These are phyloP conservation scores for Hymenochaete sp. DNA, from an alignment of 1,284 basidiomycete genomes.

Conservation along the genomic window DNA sequence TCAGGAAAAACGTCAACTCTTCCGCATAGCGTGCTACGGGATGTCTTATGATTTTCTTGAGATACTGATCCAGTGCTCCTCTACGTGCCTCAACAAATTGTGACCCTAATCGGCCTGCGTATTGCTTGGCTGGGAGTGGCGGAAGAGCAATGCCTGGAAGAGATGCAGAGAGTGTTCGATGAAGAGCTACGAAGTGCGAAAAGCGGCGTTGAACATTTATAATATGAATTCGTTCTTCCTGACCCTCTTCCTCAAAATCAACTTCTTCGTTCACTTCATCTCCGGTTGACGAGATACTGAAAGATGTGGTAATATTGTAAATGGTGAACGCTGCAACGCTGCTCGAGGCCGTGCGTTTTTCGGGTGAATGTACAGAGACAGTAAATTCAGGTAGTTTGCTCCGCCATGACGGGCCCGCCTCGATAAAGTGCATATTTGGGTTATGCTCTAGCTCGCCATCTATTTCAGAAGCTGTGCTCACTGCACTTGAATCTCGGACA, in stretches of 20 bases:
- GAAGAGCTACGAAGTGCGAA: slow-evolving; percentile 75
- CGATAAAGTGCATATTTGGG: slow-evolving; percentile 63
- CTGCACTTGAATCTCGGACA: slow-evolving; percentile 4
- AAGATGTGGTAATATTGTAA: slow-evolving; percentile 71
- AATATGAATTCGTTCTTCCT: background rate
- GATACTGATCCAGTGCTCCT: slow-evolving; percentile 72
- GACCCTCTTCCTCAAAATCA: slow-evolving; percentile 7
- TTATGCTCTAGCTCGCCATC: slow-evolving; percentile 39
- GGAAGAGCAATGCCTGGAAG: slow-evolving; percentile 73
- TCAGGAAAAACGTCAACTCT: slow-evolving; percentile 72
- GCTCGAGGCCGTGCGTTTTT: slow-evolving; percentile 57
- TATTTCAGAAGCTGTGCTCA: no score
- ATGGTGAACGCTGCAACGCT: slow-evolving; percentile 57
- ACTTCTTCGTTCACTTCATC: slow-evolving; percentile 23
- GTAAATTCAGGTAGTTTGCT: slow-evolving; percentile 61
- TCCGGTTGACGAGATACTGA: slow-evolving; percentile 30
- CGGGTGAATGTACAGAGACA: slow-evolving; percentile 72
- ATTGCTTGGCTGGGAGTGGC: slow-evolving; percentile 76
- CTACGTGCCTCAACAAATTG: slow-evolving; percentile 78
- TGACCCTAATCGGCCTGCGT: slow-evolving; percentile 67
- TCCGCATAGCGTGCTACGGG: slow-evolving; percentile 72
- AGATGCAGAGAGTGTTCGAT: slow-evolving; percentile 55
- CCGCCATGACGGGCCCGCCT: slow-evolving; percentile 68
- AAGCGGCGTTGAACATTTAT: slow-evolving; percentile 73
- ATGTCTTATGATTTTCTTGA: slow-evolving; percentile 64